Evolutionary conservation across 2,329 filamentous ascomycete species (phyloP).

Genomic region (Microthyrium microscopicum): DNA sequence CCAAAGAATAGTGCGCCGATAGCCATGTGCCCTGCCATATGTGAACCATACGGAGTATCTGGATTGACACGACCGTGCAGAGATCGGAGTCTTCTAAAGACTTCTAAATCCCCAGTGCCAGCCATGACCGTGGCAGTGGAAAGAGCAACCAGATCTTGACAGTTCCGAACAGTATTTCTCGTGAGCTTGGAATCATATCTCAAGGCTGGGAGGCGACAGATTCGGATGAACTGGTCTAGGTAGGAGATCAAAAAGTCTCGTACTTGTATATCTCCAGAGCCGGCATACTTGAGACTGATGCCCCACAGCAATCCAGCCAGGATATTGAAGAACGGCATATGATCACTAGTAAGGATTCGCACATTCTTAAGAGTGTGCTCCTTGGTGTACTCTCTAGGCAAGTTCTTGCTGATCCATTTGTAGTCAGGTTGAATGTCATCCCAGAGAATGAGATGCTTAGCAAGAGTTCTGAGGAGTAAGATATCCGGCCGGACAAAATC

Average conservation of each 20-base stretch:
- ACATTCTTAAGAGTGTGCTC: conserved; percentile 44
- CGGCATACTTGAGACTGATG: conserved; percentile 28
- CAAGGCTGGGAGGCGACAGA: conserved; percentile 45
- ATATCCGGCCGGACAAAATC: conserved; percentile 92
- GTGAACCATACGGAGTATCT: conserved; percentile 81
- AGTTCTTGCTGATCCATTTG: conserved; percentile 57
- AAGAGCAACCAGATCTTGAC: conserved; percentile 73
- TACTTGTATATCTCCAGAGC: conserved; percentile 41
- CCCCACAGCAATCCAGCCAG: conserved; percentile 74
- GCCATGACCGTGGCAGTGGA: conserved; percentile 85
- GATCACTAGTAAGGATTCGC: conserved; percentile 53
- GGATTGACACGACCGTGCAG: conserved; percentile 75
- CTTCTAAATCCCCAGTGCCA: conserved; percentile 73
- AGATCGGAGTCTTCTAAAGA: conserved; percentile 70
- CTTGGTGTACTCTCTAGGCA: conserved; percentile 53
- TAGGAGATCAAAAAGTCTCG: conserved; percentile 72
- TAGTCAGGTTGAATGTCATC: conserved; percentile 57
- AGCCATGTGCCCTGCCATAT: conserved; percentile 82
- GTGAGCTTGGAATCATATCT: conserved; percentile 75
- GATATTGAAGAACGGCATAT: conserved; percentile 88
- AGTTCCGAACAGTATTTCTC: conserved; percentile 70
- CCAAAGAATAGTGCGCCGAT: conserved; percentile 83
- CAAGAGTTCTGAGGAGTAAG: conserved; percentile 73
- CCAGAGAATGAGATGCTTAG: conserved; percentile 89
- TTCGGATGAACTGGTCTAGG: conserved; percentile 70